These are phyloP conservation scores for Sugiyamaella smithiae DNA, from an alignment of 805 yeast genomes.

Conservation along the genomic window DNA sequence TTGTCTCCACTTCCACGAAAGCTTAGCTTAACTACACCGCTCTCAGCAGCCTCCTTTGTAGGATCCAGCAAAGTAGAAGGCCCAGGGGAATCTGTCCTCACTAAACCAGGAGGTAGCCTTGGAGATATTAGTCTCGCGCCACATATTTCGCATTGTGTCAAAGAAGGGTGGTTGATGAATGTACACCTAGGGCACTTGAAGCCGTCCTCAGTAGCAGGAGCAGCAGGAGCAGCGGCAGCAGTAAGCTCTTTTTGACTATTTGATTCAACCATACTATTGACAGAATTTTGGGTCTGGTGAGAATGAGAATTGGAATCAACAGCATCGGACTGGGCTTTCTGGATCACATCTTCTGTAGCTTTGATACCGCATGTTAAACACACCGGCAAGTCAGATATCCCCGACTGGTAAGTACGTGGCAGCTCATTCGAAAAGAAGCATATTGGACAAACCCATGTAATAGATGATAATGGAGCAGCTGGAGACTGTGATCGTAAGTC, in stretches of 20 bases:
- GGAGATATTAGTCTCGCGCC: conserved; percentile 52
- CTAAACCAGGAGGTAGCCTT: conserved; percentile 27
- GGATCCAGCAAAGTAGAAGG: conserved; percentile 19
- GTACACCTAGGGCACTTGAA: conserved; percentile 59
- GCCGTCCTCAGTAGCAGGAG: conserved; percentile 11
- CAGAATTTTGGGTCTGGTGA: too few species aligned
- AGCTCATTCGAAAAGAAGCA: conserved; percentile 68
- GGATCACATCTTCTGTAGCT: conserved; percentile 39
- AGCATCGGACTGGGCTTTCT: conserved; percentile 23
- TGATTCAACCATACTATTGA: not conserved
- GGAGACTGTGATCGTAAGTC: conserved; percentile 4
- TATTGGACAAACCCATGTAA: conserved; percentile 83
- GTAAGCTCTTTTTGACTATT: not conserved
- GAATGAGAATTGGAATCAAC: not conserved
- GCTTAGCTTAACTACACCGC: conserved; percentile 54
- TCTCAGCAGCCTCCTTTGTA: conserved; percentile 7
- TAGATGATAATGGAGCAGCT: conserved; percentile 10
- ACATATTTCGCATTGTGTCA: conserved; percentile 82
- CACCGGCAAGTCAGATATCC: conserved; percentile 37
- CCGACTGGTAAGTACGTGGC: conserved; percentile 32
- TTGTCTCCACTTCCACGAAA: conserved; percentile 71
- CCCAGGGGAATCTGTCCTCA: conserved; percentile 23
- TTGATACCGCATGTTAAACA: conserved; percentile 66
- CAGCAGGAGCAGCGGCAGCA: not conserved
- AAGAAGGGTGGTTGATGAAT: conserved; percentile 76